phyloP scores from a whole-genome alignment of 1,284 basidiomycete species.

The Moesziomyces globuligerus region DNA sequence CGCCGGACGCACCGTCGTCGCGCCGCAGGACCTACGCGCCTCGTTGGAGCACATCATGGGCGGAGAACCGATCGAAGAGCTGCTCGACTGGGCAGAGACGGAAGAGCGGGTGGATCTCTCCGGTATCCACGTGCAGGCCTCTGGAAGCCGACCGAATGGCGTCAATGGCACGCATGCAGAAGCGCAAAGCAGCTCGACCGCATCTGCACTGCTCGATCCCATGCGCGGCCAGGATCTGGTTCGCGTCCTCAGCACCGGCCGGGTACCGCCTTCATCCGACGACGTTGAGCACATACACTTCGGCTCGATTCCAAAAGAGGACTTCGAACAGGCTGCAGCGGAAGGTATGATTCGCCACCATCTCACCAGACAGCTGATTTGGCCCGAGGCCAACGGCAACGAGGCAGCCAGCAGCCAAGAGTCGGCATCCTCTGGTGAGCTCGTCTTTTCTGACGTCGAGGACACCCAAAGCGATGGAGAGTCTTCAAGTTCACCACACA shows the following conservation, averaged over 20 bases:
- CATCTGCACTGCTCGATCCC: constrained; percentile 29
- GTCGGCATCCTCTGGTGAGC: constrained; percentile 19
- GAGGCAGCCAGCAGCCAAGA: constrained; percentile 18
- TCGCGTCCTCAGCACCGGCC: constrained; percentile 26
- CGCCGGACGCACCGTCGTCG: constrained; percentile 31
- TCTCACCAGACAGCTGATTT: constrained; percentile 22
- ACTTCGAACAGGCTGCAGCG: constrained; percentile 24
- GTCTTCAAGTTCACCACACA: no score
- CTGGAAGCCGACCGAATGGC: constrained; percentile 6
- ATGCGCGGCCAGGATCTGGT: constrained; percentile 44
- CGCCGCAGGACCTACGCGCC: constrained; percentile 47
- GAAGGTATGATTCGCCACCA: constrained; percentile 29
- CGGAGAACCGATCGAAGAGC: constrained; percentile 43
- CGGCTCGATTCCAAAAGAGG: constrained; percentile 9
- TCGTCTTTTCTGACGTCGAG: constrained; percentile 29
- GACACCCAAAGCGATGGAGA: constrained; percentile 9
- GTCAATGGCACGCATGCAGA: constrained; percentile 12
- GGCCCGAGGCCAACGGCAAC: constrained; percentile 12
- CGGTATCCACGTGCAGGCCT: not conserved
- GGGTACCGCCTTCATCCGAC: constrained; percentile 14
- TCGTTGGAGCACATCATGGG: constrained; percentile 54
- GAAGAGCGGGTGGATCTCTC: constrained; percentile 29
- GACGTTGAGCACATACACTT: constrained; percentile 29
- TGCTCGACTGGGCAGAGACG: constrained; percentile 53
- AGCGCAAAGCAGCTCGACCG: constrained; percentile 7